These are phyloP conservation scores for Favolaschia claudopus DNA, from an alignment of 768 basidiomycete species.

Conservation along the genomic window DNA sequence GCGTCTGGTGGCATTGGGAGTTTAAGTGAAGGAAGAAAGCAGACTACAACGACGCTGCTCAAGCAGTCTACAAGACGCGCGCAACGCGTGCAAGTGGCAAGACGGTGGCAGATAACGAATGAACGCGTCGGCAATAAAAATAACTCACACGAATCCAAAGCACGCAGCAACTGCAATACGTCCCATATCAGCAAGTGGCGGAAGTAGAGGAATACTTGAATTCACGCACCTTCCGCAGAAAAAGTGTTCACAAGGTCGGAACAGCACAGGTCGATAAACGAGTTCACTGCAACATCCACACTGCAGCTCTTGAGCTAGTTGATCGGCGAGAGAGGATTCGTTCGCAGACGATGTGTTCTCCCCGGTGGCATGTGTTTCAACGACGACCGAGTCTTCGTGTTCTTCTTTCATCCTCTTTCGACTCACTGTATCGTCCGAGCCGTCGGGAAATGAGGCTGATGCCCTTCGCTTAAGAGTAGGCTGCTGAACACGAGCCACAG, in stretches of 20 bases:
- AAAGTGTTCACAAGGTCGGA: conserved; percentile 88
- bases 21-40: neutral
- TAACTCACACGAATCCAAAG: conserved; percentile 85
- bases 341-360: conserved; percentile 13
- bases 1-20: neutral
- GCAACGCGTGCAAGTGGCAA: conserved; percentile 18
- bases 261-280: conserved; percentile 82
- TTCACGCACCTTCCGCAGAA: conserved; percentile 82
- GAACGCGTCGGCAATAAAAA: conserved; percentile 4
- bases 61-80: neutral
- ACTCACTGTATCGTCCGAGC: conserved; percentile 50
- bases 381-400: conserved; percentile 29
- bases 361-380: neutral
- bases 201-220: neutral
- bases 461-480: conserved; percentile 64
- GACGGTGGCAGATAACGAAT: neutral
- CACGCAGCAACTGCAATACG: conserved; percentile 68
- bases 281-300: conserved; percentile 88
- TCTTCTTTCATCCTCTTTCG: conserved; percentile 70
- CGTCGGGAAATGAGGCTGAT: conserved; percentile 59
- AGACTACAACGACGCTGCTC: neutral
- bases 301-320: conserved; percentile 77
- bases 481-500: conserved; percentile 20
- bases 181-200: neutral
- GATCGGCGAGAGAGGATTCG: conserved; percentile 55